Evolutionary conservation across 1,139 yeast genomes (phyloP).

Genomic region (Arxiozyma slooffiae): DNA sequence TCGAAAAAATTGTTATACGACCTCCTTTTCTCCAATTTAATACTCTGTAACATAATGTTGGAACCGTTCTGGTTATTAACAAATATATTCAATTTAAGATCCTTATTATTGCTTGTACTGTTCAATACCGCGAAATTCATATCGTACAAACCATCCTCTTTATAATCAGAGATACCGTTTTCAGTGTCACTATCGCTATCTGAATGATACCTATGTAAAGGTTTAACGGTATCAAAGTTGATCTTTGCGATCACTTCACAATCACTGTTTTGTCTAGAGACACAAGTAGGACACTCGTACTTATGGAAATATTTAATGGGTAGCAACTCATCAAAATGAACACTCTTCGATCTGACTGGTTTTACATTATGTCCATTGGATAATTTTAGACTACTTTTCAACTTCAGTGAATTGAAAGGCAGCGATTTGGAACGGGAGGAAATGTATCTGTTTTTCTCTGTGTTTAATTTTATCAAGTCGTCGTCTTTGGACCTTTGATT

Average conservation of each 20-base stretch:
- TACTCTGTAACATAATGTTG: slow-evolving; percentile 20
- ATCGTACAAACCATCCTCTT: slow-evolving; percentile 9
- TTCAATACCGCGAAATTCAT: slow-evolving; percentile 23
- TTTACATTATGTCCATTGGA: neutral
- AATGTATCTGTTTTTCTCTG: slow-evolving; percentile 4
- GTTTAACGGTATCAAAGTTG: slow-evolving; percentile 9
- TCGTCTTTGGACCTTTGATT: neutral
- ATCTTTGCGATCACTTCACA: slow-evolving; percentile 4
- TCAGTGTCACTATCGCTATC: slow-evolving; percentile 2
- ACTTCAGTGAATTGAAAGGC: slow-evolving; percentile 16
- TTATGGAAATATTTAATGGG: slow-evolving; percentile 21
- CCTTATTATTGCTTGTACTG: slow-evolving; percentile 6
- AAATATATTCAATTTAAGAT: slow-evolving; percentile 23
- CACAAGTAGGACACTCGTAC: slow-evolving; percentile 22
- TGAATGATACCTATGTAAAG: slow-evolving; percentile 6
- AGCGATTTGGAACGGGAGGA: slow-evolving; percentile 22
- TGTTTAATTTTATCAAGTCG: slow-evolving; percentile 3
- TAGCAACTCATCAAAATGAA: slow-evolving; percentile 25
- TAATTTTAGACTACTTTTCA: slow-evolving; percentile 2
- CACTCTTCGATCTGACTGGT: slow-evolving; percentile 21
- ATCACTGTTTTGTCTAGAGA: slow-evolving; percentile 10
- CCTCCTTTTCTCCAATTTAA: slow-evolving; percentile 16
- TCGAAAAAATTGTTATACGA: slow-evolving; percentile 2
- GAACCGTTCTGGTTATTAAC: slow-evolving; percentile 11
- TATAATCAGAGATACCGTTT: neutral